Conservation (phyloP, 2,329 filamentous ascomycete species). For the Fusarium gaditjirri region DNA sequence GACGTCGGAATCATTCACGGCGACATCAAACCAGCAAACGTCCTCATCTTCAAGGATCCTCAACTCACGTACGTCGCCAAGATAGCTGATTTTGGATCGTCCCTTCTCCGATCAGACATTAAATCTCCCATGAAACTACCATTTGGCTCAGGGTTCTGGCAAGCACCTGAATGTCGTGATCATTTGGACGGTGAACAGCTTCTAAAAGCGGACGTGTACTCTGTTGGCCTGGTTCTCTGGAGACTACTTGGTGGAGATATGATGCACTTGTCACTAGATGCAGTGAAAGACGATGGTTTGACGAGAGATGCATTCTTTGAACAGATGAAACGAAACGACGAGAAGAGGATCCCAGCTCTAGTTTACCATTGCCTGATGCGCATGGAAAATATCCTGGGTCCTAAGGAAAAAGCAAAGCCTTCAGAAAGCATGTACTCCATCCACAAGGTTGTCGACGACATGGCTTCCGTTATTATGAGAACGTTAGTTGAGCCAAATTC, state of each 20-base stretch:
- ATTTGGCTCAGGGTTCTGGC: neutral
- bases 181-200: neutral
- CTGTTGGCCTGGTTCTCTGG: neutral
- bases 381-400: neutral
- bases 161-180: neutral
- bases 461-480: neutral
- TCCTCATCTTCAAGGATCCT: neutral
- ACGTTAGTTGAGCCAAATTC: rapidly evolving
- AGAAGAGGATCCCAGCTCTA: neutral
- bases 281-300: neutral
- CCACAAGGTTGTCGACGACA: neutral
- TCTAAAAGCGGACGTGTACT: neutral
- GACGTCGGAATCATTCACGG: neutral
- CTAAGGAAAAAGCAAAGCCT: rapidly evolving
- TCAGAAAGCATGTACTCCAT: neutral
- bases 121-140: neutral
- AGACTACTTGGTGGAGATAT: neutral
- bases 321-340: neutral
- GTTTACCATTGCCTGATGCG: neutral
- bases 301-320: neutral
- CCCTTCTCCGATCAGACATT: rapidly evolving
- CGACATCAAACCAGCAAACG: neutral
- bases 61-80: neutral
- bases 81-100: neutral
- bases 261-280: neutral